Evolutionary conservation across 371 early-diverging fungal genomes (phyloP), one percentile per base, ranked within the genome.

Genomic region (Blakeslea trispora): DNA sequence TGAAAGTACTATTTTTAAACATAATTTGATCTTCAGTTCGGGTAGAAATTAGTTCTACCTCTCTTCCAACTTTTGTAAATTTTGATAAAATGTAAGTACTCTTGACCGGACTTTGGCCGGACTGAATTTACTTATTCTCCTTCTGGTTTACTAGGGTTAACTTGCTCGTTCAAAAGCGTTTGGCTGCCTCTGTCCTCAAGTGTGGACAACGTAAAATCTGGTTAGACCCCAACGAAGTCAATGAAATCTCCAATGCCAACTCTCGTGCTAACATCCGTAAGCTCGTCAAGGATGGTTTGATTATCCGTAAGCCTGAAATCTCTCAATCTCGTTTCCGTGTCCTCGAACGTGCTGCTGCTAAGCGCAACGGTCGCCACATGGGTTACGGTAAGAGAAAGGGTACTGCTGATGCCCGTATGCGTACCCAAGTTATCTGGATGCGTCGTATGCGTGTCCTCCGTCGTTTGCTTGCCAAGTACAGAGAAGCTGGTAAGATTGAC

Each of bases 351-450:
- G 78, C 82, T 61, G 94, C 87, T 64, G 97, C 99, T 72, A 99
- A 97, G 91, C 91, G 96, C 71, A 91, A 92, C 71, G 99, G 99
- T 82, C 94, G 99, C 77, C 99, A 99, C 87, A 90, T 90, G 75
- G 99, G 99, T 64, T 79, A 88, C 68, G 99, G 99, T 90, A 97
- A 97, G 86, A 91, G 98, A 74, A 91, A 89, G 77, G 99, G 98
- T 94, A 97, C 99, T 69, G 91, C 97, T 61, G 96, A 99, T 81
- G 99, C 99, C 56, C 96, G 99, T 84, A 97, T 98, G 97, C 96
- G 98, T 68, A 79, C 86, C 65, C 83, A 88, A 62, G 90, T 95
- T 68, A 83, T 98, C 75, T 99, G 99, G 99, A 99, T 99, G 97
- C 91, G 99, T 59, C 92, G 98, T 74, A 95, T 96, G 90, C 91